These are phyloP conservation scores for Candida palmyrensis DNA, from an alignment of 805 yeast species.

Conservation along the genomic window DNA sequence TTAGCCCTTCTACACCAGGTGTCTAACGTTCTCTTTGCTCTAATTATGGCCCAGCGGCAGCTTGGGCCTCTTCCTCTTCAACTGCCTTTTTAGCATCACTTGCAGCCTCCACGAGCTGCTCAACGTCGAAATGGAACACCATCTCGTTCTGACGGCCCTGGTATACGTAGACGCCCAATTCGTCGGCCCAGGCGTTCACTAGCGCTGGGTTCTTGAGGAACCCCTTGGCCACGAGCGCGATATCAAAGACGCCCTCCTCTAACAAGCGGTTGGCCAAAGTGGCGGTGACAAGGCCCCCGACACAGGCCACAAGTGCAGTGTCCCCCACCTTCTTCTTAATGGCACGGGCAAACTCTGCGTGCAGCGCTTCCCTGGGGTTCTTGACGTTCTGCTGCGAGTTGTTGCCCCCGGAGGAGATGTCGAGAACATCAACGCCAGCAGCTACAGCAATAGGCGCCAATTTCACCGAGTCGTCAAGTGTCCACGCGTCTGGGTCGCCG, in stretches of 20 bases:
- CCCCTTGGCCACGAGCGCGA: conserved; percentile 41
- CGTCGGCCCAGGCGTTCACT: conserved; percentile 46
- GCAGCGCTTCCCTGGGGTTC: conserved; percentile 23
- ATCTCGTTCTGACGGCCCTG: conserved; percentile 24
- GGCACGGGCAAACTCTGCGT: conserved; percentile 34
- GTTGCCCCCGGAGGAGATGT: conserved; percentile 53
- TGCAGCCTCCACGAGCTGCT: conserved; percentile 14
- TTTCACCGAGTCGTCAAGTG: conserved; percentile 38
- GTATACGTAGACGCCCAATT: conserved; percentile 37
- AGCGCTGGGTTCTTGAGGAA: conserved; percentile 49
- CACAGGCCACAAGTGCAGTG: conserved; percentile 38
- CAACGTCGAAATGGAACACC: conserved; percentile 15
- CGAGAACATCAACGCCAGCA: conserved; percentile 47
- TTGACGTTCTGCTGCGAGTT: conserved; percentile 24
- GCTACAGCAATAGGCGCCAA: conserved; percentile 35
- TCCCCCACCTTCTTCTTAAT: conserved; percentile 43
- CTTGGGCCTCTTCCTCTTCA: too few species aligned
- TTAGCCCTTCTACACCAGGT: too few species aligned
- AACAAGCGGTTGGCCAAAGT: conserved; percentile 34
- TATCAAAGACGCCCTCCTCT: conserved; percentile 41
- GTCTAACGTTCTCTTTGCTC: too few species aligned
- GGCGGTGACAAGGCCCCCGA: conserved; percentile 37
- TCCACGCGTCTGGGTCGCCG: conserved; percentile 37
- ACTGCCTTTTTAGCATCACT: conserved; percentile 2
- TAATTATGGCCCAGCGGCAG: too few species aligned